Conservation (phyloP, 805 yeast species). For the Candida insectalens region DNA sequence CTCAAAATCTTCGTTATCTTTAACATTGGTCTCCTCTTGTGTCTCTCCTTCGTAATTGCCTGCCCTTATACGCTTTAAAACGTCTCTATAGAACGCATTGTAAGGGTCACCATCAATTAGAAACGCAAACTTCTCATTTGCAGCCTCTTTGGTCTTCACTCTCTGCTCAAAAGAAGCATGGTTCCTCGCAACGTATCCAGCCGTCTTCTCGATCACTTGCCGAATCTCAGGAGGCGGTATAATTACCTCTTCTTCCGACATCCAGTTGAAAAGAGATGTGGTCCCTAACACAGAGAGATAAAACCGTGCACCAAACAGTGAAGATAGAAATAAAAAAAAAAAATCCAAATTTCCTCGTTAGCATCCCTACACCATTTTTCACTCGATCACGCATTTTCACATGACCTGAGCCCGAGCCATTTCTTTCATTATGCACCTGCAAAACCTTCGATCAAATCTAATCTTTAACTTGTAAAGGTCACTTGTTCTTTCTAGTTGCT, state of each 20-base stretch:
- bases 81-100: slow-evolving; percentile 46
- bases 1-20: slow-evolving; percentile 1
- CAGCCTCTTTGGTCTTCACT: slow-evolving; percentile 35
- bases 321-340: neutral
- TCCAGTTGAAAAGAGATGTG: too few relatives aligned
- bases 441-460: too few relatives aligned
- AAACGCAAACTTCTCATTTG: slow-evolving; percentile 54
- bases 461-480: too few relatives aligned
- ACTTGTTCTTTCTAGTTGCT: neutral
- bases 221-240: slow-evolving; percentile 46
- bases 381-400: too few relatives aligned
- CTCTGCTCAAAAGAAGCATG: slow-evolving; percentile 59
- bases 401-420: too few relatives aligned
- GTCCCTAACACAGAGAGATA: neutral
- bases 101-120: slow-evolving; percentile 44
- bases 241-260: too few relatives aligned
- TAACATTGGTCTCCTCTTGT: neutral
- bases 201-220: slow-evolving; percentile 60
- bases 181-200: slow-evolving; percentile 56
- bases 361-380: too few relatives aligned
- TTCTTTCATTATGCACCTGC: neutral
- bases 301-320: slow-evolving; percentile 1
- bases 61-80: slow-evolving; percentile 26
- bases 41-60: slow-evolving; percentile 1
- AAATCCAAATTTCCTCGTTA: too few relatives aligned